Evolutionary conservation across 257 asterid species (phyloP).

Genomic region (Voacanga thouarsii): DNA sequence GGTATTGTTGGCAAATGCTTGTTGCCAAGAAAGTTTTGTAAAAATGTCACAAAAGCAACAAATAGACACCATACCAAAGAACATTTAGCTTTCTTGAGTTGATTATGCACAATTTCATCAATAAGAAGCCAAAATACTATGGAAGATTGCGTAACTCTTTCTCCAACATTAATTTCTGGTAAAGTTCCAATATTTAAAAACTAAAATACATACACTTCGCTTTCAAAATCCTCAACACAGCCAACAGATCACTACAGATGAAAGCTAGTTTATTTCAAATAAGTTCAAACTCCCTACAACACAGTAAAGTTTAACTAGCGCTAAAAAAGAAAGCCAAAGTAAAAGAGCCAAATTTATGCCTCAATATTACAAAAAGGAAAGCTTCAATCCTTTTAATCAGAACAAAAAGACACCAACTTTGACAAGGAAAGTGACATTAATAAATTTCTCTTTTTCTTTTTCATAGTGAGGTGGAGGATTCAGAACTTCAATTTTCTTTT

Average conservation of each 20-base stretch:
- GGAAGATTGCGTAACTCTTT: not conserved
- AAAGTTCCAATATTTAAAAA: not conserved
- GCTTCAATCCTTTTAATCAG: constrained; percentile 32
- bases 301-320: too few relatives aligned
- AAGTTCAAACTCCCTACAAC: not conserved
- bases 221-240: not conserved
- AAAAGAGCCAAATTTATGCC: constrained; percentile 21
- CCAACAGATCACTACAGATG: not conserved
- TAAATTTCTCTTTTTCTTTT: not conserved
- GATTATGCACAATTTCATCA: not conserved
- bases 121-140: not conserved
- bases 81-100: not conserved
- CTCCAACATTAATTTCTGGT: not conserved
- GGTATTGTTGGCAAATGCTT: not conserved
- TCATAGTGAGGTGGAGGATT: not conserved
- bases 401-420: constrained; percentile 39
- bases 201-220: not conserved
- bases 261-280: not conserved
- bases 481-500: too few relatives aligned
- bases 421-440: constrained; percentile 11
- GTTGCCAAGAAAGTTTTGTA: not conserved
- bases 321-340: not conserved
- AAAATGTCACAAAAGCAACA: not conserved
- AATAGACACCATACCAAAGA: not conserved
- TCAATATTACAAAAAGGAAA: constrained; percentile 40